These are phyloP conservation scores for Penicillium sp. DNA, from an alignment of 2,329 filamentous ascomycete genomes.

Conservation along the genomic window DNA sequence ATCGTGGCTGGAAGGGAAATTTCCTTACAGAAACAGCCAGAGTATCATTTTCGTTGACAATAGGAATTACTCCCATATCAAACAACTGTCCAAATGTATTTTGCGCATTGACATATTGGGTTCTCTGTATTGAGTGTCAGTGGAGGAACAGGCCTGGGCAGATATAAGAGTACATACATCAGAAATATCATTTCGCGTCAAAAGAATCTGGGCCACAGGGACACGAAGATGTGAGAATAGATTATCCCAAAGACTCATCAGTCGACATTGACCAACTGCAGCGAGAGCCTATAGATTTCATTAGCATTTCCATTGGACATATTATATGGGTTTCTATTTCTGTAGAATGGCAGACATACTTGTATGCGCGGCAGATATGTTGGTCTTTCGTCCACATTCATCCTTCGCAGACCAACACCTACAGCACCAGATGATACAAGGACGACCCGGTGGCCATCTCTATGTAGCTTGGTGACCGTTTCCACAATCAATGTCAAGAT, in stretches of 20 bases:
- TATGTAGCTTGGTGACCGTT: slow-evolving; percentile 80
- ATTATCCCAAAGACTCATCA: slow-evolving; percentile 95
- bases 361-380: slow-evolving; percentile 89
- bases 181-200: slow-evolving; percentile 94
- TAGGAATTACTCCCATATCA: slow-evolving; percentile 93
- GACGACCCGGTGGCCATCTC: slow-evolving; percentile 91
- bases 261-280: slow-evolving; percentile 90
- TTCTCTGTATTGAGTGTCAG: slow-evolving; percentile 57
- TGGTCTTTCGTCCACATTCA: slow-evolving; percentile 83
- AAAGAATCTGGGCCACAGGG: slow-evolving; percentile 88
- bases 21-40: slow-evolving; percentile 72
- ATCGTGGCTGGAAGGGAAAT: background rate
- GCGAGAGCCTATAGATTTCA: slow-evolving; percentile 67
- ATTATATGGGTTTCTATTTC: background rate
- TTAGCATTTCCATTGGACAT: background rate
- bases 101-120: slow-evolving; percentile 93
- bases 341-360: slow-evolving; percentile 42
- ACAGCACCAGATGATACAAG: slow-evolving; percentile 97
- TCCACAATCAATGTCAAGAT: slow-evolving; percentile 91
- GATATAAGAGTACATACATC: slow-evolving; percentile 59
- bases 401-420: slow-evolving; percentile 84
- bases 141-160: background rate
- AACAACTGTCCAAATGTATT: slow-evolving; percentile 89
- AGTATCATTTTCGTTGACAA: slow-evolving; percentile 99
- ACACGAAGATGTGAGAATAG: slow-evolving; percentile 84